Evolutionary conservation across 768 basidiomycete species (phyloP).

Genomic region (Podaxis sp.): DNA sequence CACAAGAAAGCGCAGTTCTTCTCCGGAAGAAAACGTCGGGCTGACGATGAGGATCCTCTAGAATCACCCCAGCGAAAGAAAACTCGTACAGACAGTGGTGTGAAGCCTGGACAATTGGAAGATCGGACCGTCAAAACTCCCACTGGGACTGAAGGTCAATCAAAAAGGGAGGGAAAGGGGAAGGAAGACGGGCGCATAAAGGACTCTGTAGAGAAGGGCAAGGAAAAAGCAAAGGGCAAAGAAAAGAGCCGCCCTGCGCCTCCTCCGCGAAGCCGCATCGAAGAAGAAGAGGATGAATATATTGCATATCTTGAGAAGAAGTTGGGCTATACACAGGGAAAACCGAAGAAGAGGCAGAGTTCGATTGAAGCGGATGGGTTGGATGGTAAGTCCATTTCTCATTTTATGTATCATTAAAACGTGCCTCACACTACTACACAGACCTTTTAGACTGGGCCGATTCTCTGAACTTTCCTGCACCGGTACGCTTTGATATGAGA

Average conservation of each 20-base stretch:
- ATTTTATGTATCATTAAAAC: background rate
- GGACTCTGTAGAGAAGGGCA: background rate
- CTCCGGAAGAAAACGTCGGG: slow-evolving; percentile 36
- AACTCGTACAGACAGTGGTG: slow-evolving; percentile 24
- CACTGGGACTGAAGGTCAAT: background rate
- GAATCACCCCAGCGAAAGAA: slow-evolving; percentile 54
- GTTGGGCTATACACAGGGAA: slow-evolving; percentile 53
- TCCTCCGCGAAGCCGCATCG: slow-evolving; percentile 17
- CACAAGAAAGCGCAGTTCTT: slow-evolving; percentile 63
- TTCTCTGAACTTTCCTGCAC: slow-evolving; percentile 26
- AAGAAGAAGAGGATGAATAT: slow-evolving; percentile 78
- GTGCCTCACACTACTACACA: slow-evolving; percentile 21
- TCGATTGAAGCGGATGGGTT: slow-evolving; percentile 73
- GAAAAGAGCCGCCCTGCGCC: background rate
- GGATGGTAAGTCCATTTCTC: slow-evolving; percentile 54
- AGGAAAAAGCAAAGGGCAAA: slow-evolving; percentile 11
- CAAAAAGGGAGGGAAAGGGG: background rate
- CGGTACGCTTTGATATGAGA: slow-evolving; percentile 13
- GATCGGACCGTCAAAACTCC: background rate
- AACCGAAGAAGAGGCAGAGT: slow-evolving; percentile 41
- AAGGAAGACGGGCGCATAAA: slow-evolving; percentile 6
- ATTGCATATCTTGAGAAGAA: slow-evolving; percentile 82
- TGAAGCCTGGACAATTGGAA: background rate
- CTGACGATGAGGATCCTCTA: slow-evolving; percentile 39
- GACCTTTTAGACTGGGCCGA: slow-evolving; percentile 57